A percentile compares a stretch with the other conserved stretches of the same genome.
These are phyloP conservation scores for Calonectria naviculata DNA, from an alignment of 2,329 filamentous ascomycete species.

Conservation along the genomic window DNA sequence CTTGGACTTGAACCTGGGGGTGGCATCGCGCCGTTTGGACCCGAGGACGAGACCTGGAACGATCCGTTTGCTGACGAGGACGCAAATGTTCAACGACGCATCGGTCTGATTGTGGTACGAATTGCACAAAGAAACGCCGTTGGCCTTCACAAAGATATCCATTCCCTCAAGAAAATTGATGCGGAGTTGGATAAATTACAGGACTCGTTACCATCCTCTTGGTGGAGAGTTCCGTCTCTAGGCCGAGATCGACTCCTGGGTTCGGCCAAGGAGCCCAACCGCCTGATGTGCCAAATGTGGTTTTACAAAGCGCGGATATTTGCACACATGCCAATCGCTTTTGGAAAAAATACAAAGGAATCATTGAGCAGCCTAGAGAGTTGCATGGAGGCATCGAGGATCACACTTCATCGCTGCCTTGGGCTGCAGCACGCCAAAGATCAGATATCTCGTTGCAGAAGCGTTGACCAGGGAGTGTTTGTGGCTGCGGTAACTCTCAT, in stretches of 20 bases:
- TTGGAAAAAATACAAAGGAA: not conserved
- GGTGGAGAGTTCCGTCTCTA: conserved; percentile 23
- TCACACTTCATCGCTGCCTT: conserved; percentile 21
- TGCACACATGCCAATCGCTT: conserved; percentile 20
- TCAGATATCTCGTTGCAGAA: conserved; percentile 20
- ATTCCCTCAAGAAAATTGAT: conserved; percentile 12
- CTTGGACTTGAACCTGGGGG: conserved; percentile 23
- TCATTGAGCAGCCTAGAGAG: conserved; percentile 8
- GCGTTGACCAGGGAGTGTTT: conserved; percentile 21
- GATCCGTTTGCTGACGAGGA: conserved; percentile 19
- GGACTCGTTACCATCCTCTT: conserved; percentile 17
- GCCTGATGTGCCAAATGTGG: conserved; percentile 26
- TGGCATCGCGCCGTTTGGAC: conserved; percentile 21
- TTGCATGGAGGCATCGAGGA: conserved; percentile 24
- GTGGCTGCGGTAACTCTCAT: conserved; percentile 15
- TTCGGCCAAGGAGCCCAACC: conserved; percentile 16
- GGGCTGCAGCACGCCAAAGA: conserved; percentile 21
- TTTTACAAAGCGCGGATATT: conserved; percentile 24
- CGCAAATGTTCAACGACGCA: conserved; percentile 20
- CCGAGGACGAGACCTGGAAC: conserved; percentile 13
- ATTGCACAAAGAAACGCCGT: conserved; percentile 24
- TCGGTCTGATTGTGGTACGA: conserved; percentile 18
- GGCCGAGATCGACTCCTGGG: conserved; percentile 16
- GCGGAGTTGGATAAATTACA: conserved; percentile 7
- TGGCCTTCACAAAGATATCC: conserved; percentile 10